Base-by-base conservation (phyloP, 768 basidiomycete genomes). In the Lactarius quietus region DNA sequence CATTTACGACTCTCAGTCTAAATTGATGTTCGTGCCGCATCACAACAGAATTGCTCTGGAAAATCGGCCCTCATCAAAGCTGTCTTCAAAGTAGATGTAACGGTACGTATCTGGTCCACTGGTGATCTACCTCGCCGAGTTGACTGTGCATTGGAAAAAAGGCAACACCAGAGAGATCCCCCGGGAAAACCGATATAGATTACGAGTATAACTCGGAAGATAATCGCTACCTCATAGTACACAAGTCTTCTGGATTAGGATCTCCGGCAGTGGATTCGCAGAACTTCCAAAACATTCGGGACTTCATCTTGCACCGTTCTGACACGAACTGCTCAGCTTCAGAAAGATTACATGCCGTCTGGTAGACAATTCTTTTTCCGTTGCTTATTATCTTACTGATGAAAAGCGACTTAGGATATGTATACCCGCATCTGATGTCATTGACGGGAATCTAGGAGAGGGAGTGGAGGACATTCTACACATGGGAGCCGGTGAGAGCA, bases 291-390 rank as follows among this genome's bases (percentile, higher is more conserved):
- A 15, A 7, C 5, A 54, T 64, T 7, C 31, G 18, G 26, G 53
- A 60, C 1, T 64, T 64, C 39, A 54, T 64, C 12, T n/a, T 7
- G 15, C 2, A 7, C 8, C 41, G 41, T 35, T 36, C 53, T 18
- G 33, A 31, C n/a, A 0, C 20, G 8, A 55, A 5, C 23, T 15
- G 17, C 31, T 12, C 39, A 18, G 23, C 41, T 15, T 52, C 41
- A 9, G 58, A 64, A 35, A 64, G 53, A 45, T 29, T 64, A 36
- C 63, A 64, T 26, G 58, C 53, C 0, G 17, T 64, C 12, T 64
- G 63, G 63, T 64, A 41, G 23, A 43, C 5, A 29, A 29, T 35
- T 9, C 12, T 20, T 43, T 9, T 29, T 38, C 29, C 15, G 33
- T 3, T 20, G 17, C 9, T 31, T 23, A 17, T 7, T 7, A 20